phyloP scores from a whole-genome alignment of 2,329 filamentous ascomycete genomes.

The Thelonectria blattea region DNA sequence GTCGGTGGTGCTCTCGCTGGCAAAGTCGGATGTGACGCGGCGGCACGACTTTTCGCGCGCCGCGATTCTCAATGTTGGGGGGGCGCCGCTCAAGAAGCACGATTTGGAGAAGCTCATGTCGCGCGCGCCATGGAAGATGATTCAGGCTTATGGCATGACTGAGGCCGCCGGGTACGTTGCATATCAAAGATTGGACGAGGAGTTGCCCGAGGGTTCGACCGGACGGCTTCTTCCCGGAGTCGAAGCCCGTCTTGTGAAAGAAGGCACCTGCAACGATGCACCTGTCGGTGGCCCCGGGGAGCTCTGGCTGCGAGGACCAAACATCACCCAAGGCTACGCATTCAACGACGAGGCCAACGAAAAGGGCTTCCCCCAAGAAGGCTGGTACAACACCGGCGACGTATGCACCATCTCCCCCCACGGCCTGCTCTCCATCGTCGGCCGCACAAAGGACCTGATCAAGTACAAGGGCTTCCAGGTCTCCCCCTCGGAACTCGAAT shows the following conservation, averaged over 20 bases:
- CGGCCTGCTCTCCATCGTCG: slow-evolving; percentile 44
- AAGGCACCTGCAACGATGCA: slow-evolving; percentile 45
- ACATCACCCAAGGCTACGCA: slow-evolving; percentile 51
- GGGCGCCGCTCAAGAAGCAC: slow-evolving; percentile 43
- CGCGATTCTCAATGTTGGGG: slow-evolving; percentile 46
- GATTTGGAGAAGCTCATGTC: slow-evolving; percentile 41
- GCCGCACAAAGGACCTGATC: slow-evolving; percentile 49
- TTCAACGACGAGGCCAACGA: slow-evolving; percentile 47
- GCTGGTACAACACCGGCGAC: slow-evolving; percentile 55
- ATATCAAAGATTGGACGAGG: slow-evolving; percentile 45
- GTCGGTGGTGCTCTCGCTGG: slow-evolving; percentile 46
- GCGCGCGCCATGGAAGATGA: slow-evolving; percentile 46
- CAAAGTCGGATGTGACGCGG: slow-evolving; percentile 43
- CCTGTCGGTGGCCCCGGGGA: slow-evolving; percentile 48
- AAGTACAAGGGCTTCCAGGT: slow-evolving; percentile 53
- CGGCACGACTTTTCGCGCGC: slow-evolving; percentile 47
- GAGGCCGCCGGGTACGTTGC: slow-evolving; percentile 52
- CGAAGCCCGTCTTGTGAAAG: slow-evolving; percentile 47
- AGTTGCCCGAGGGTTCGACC: slow-evolving; percentile 41
- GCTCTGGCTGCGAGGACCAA: slow-evolving; percentile 51
- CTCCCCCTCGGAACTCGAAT: slow-evolving; percentile 46
- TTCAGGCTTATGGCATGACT: slow-evolving; percentile 54
- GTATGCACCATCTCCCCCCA: slow-evolving; percentile 46
- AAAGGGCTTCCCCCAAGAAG: slow-evolving; percentile 44
- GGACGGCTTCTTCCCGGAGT: slow-evolving; percentile 47